These are phyloP conservation scores for Rutstroemia sp. DNA, from an alignment of 2,329 filamentous ascomycete species.

Conservation along the genomic window DNA sequence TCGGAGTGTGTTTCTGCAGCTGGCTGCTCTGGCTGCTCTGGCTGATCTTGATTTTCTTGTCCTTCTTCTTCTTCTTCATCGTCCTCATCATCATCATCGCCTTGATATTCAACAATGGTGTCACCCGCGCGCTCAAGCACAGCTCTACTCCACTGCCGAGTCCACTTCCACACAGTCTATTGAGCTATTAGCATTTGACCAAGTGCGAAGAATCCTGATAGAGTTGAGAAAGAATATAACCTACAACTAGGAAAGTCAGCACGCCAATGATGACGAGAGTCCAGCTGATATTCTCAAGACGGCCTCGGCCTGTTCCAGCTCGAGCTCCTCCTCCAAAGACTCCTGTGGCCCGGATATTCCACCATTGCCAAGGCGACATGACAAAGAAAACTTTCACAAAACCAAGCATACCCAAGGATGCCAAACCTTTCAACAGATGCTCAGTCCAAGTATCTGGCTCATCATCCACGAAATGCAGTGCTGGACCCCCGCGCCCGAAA, in stretches of 20 bases:
- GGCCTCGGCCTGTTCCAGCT: slow-evolving; percentile 61
- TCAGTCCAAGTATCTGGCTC: slow-evolving; percentile 60
- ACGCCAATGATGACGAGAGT: slow-evolving; percentile 74
- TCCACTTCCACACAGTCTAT: slow-evolving; percentile 73
- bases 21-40: neutral
- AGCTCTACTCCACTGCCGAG: slow-evolving; percentile 64
- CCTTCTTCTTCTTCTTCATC: slow-evolving; percentile 16
- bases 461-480: slow-evolving; percentile 35
- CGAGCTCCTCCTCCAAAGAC: slow-evolving; percentile 44
- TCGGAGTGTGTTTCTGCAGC: neutral
- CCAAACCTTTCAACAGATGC: slow-evolving; percentile 84
- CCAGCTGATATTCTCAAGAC: slow-evolving; percentile 73
- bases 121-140: slow-evolving; percentile 74
- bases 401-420: slow-evolving; percentile 81
- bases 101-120: slow-evolving; percentile 74
- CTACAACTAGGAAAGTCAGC: slow-evolving; percentile 67
- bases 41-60: neutral
- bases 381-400: slow-evolving; percentile 74
- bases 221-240: slow-evolving; percentile 29
- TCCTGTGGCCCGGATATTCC: slow-evolving; percentile 60
- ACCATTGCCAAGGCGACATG: slow-evolving; percentile 69
- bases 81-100: slow-evolving; percentile 47
- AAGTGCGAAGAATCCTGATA: no score
- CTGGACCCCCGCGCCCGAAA: slow-evolving; percentile 35
- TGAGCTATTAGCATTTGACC: slow-evolving; percentile 11